phyloP scores from a whole-genome alignment of 306 rosid species.

The Myrica gale region DNA sequence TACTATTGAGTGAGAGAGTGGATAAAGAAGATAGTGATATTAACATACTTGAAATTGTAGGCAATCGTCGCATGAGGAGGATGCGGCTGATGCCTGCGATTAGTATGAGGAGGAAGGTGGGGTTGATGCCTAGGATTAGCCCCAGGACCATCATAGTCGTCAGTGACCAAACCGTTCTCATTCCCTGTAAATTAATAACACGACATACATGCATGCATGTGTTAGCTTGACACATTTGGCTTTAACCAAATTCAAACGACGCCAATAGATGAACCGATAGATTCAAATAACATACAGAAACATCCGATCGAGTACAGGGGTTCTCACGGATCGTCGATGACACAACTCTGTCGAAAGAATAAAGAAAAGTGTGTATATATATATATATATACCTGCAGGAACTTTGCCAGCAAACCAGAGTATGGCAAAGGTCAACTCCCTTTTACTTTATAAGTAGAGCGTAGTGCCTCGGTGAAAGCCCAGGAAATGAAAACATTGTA shows the following conservation, averaged over 20 bases:
- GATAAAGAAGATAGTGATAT: background rate
- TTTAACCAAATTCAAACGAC: background rate
- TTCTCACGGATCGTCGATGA: too few species aligned
- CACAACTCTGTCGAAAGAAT: background rate
- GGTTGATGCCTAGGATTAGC: constrained; percentile 24
- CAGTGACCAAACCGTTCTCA: background rate
- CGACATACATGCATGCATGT: background rate
- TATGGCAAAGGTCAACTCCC: background rate
- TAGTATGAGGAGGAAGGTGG: background rate
- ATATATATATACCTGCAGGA: background rate
- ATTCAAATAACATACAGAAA: too few species aligned
- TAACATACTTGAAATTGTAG: background rate
- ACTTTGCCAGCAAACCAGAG: background rate
- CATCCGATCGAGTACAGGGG: background rate
- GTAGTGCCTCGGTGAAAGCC: too few species aligned
- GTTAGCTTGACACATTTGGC: background rate
- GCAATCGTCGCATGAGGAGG: background rate
- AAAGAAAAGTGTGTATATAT: background rate
- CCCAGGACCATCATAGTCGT: constrained; percentile 8
- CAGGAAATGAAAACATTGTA: too few species aligned
- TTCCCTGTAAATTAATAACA: background rate
- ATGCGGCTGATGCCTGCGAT: constrained; percentile 11
- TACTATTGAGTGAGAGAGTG: too few species aligned
- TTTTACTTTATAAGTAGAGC: too few species aligned
- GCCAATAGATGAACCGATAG: background rate